Evolutionary conservation across 1,284 basidiomycete species (phyloP), one percentile per base, ranked within the genome.

Genomic region (Peniophora sp.): DNA sequence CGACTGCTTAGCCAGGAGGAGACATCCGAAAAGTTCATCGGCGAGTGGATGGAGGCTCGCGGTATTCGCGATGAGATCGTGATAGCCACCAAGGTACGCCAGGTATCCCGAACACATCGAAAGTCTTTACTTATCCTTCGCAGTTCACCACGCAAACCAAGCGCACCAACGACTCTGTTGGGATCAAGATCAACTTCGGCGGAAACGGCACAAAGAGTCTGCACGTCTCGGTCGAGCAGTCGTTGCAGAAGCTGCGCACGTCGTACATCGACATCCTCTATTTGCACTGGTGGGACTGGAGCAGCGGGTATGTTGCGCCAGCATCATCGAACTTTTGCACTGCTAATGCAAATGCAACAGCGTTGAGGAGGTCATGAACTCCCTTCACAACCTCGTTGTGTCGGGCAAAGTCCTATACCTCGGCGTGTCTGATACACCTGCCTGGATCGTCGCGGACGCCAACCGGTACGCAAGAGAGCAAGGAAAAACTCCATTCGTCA

Each of bases 241-340:
- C 68, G 47, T 60, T 78, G 53, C 67, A 66, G 55, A 77, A 73
- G 51, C 65, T 78, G 1, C 59, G 70, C 45, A 79, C 74, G 0
- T 56, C 60, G 12, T 79, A 72, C 58, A 59, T 73, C 43, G 70
- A 74, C 34, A 69, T 73, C 38, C n/a, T 41, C 8, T 41, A 41
- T n/a, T 5, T 41, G 5, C 38, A 41, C 38, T 41, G 70, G 69
- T 77, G 73, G 73, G 75, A 79, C 59, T 79, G 58, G 55, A 66
- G 70, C 12, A 78, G 78, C 12, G 68, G 36, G 63, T 82, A 51
- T 74, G 77, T 55, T 78, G 82, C 58, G 65, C 81, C 17, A 81
- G 82, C 78, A 61, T 66, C 52, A 57, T 59, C 14, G 62, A 71
- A 24, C 63, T 71, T 54, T 52, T 61, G 52, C n/a, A n/a, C 58